Percentiles rank a stretch among this genome's conserved stretches.
phyloP scores from a whole-genome alignment of 345 rosid species.

The Populus nigra region DNA sequence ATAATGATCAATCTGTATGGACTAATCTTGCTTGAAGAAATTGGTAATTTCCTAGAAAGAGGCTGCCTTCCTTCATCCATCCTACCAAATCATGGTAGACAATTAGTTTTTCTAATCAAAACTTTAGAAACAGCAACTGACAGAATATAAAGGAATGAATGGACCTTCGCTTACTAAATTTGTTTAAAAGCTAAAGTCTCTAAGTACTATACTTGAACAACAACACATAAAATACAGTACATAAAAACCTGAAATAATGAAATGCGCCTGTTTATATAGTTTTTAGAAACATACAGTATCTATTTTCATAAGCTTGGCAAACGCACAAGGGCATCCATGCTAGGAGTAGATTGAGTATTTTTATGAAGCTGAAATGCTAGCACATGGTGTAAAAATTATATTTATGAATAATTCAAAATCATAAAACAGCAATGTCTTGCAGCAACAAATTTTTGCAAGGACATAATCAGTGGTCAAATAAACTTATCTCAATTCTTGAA shows the following conservation, averaged over 20 bases:
- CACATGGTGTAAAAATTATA: background rate
- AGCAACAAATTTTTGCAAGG: background rate
- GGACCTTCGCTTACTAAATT: background rate
- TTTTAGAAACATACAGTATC: background rate
- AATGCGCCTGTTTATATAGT: background rate
- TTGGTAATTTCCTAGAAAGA: conserved; percentile 75
- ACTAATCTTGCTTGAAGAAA: conserved; percentile 76
- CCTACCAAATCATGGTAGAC: conserved; percentile 37
- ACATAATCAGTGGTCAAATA: background rate
- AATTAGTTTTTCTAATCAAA: background rate
- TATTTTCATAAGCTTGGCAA: background rate
- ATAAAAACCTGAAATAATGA: background rate
- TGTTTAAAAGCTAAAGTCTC: background rate
- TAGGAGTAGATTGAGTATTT: background rate
- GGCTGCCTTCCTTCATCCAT: conserved; percentile 99
- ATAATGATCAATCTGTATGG: conserved; percentile 76
- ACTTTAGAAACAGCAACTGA: background rate
- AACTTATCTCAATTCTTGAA: background rate
- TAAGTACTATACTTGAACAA: background rate
- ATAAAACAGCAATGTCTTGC: background rate
- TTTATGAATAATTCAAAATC: background rate
- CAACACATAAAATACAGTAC: background rate
- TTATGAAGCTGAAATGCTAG: background rate
- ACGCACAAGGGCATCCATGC: background rate
- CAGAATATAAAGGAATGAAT: background rate